Conservation (phyloP, 345 rosid genomes). For the Melaleuca alternifolia region DNA sequence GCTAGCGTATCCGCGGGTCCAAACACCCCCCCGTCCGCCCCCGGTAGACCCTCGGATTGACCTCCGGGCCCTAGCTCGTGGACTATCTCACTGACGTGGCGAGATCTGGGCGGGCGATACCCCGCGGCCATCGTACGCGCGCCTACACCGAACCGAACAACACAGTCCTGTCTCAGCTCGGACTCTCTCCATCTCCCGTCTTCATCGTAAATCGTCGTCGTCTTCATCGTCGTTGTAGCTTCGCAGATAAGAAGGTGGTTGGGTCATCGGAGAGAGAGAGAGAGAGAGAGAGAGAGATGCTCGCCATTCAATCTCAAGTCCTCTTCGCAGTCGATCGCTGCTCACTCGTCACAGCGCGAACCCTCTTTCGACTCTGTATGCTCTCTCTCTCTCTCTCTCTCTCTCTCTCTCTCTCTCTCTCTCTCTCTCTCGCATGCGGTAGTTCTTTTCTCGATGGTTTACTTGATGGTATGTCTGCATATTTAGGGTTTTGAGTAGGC, state of each 20-base stretch:
- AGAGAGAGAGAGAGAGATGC: background rate
- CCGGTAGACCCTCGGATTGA: background rate
- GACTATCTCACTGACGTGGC: background rate
- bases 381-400: background rate
- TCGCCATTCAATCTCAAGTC: background rate
- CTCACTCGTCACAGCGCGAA: background rate
- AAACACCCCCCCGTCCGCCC: no score
- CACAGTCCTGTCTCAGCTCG: background rate
- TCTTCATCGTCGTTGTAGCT: background rate
- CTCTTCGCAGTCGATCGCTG: background rate
- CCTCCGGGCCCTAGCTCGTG: background rate
- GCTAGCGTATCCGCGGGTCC: background rate
- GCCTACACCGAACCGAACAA: background rate
- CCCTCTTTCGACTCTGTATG: background rate
- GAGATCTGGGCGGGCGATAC: background rate
- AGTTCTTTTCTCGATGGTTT: background rate
- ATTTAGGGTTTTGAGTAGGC: background rate
- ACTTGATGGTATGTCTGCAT: background rate
- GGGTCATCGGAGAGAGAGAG: background rate
- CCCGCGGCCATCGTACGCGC: background rate
- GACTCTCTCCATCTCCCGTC: background rate
- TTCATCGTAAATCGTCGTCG: background rate
- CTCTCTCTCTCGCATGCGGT: background rate
- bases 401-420: background rate
- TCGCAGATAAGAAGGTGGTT: background rate